These are phyloP conservation scores for Didymella glomerata DNA, from an alignment of 2,329 filamentous ascomycete species.

Conservation along the genomic window DNA sequence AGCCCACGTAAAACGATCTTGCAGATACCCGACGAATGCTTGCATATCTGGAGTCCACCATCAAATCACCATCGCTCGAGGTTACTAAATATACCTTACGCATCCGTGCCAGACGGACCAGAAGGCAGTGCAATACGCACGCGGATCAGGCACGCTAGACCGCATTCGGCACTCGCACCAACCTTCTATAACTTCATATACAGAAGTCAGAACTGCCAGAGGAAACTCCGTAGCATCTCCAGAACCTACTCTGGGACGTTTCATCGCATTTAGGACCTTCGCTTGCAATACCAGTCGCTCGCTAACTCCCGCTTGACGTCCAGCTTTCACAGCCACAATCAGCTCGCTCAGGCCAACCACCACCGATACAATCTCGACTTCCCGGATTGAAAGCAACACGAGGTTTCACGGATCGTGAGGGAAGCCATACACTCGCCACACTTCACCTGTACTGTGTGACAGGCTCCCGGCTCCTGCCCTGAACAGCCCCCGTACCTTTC, in stretches of 20 bases:
- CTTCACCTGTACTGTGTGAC: neutral
- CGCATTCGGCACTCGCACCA: slow-evolving; percentile 8
- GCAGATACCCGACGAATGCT: neutral
- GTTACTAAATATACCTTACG: slow-evolving; percentile 21
- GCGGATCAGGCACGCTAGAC: slow-evolving; percentile 4
- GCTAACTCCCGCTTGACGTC: neutral
- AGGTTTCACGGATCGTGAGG: neutral
- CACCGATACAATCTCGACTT: slow-evolving; percentile 8
- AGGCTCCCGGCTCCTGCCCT: neutral
- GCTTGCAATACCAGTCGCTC: slow-evolving; percentile 2
- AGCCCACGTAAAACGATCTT: slow-evolving; percentile 2
- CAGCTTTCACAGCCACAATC: slow-evolving; percentile 14
- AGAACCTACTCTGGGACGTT: neutral
- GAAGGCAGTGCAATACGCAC: slow-evolving; percentile 22
- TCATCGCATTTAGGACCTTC: neutral
- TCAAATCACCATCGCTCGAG: neutral
- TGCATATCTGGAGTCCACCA: neutral
- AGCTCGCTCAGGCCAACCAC: slow-evolving; percentile 8
- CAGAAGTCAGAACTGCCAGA: slow-evolving; percentile 1
- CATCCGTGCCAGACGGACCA: slow-evolving; percentile 18
- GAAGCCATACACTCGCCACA: neutral
- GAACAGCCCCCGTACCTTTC: neutral
- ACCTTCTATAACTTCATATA: slow-evolving; percentile 11
- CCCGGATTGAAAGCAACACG: slow-evolving; percentile 2
- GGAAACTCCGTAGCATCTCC: neutral